phyloP scores from a whole-genome alignment of 805 yeast genomes.

The Candida xiaguanensis region DNA sequence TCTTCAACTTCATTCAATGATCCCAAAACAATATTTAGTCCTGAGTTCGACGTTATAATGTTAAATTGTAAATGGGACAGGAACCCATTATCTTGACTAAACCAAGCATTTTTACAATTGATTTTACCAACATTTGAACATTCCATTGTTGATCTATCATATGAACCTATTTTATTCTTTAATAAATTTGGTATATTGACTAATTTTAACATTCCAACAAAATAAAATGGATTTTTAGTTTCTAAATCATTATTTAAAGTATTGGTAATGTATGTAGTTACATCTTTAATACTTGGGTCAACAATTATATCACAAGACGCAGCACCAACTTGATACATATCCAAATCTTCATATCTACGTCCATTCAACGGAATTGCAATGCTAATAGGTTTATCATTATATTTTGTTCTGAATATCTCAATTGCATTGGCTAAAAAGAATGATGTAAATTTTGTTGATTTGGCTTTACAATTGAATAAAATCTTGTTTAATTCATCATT shows the following conservation, averaged over 20 bases:
- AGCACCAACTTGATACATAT: conserved; percentile 9
- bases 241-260: conserved; percentile 7
- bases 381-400: not conserved
- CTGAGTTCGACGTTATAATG: conserved; percentile 13
- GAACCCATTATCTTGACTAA: conserved; percentile 18
- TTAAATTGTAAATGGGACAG: conserved; percentile 13
- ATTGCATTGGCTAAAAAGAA: conserved; percentile 14
- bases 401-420: conserved; percentile 11
- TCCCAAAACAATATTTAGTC: conserved; percentile 16
- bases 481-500: conserved; percentile 11
- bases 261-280: conserved; percentile 1
- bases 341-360: conserved; percentile 15
- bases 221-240: conserved; percentile 10
- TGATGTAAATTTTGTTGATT: conserved; percentile 19
- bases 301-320: conserved; percentile 13
- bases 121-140: conserved; percentile 19
- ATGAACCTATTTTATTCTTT: conserved; percentile 9
- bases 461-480: conserved; percentile 10
- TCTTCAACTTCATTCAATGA: conserved; percentile 12
- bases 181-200: conserved; percentile 12
- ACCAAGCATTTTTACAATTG: conserved; percentile 12
- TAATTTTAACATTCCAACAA: conserved; percentile 13
- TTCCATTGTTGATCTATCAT: conserved; percentile 13
- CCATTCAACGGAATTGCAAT: conserved; percentile 12
- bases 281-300: conserved; percentile 4